Evolutionary conservation across 495 filamentous ascomycete genomes (phyloP).

Genomic region (Chaetomium tenue): DNA sequence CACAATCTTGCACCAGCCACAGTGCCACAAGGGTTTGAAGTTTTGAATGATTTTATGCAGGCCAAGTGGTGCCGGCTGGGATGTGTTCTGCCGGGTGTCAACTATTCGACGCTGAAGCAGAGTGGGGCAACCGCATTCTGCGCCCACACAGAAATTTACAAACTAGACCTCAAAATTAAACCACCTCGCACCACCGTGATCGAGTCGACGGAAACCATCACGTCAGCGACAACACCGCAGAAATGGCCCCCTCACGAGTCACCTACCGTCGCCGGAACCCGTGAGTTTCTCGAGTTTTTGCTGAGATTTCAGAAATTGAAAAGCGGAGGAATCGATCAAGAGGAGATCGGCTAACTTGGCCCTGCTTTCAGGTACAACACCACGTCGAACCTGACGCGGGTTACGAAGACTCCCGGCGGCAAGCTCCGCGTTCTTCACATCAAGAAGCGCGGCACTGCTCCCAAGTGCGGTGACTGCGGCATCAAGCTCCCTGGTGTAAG

Average conservation of each 20-base stretch:
- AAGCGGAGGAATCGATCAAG: slow-evolving; percentile 16
- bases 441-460: slow-evolving; percentile 95
- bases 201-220: slow-evolving; percentile 46
- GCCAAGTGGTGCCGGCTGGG: slow-evolving; percentile 10
- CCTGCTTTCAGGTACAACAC: slow-evolving; percentile 79
- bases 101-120: slow-evolving; percentile 16
- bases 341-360: slow-evolving; percentile 28
- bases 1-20: slow-evolving; percentile 8
- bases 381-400: slow-evolving; percentile 90
- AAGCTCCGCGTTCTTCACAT: slow-evolving; percentile 93
- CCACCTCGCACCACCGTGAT: slow-evolving; percentile 47
- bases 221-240: slow-evolving; percentile 59
- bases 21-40: not conserved
- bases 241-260: slow-evolving; percentile 57
- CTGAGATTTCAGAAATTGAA: slow-evolving; percentile 10
- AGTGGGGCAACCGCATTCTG: slow-evolving; percentile 34
- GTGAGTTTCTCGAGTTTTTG: slow-evolving; percentile 56
- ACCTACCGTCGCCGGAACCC: slow-evolving; percentile 83
- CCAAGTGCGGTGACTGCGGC: slow-evolving; percentile 98
- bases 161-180: slow-evolving; percentile 44
- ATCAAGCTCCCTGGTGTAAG: slow-evolving; percentile 92
- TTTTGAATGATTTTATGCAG: slow-evolving; percentile 6
- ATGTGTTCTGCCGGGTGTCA: slow-evolving; percentile 7
- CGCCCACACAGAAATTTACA: slow-evolving; percentile 46
- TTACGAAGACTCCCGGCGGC: slow-evolving; percentile 95